These are phyloP conservation scores for Carpinus fangiana DNA, from an alignment of 306 rosid species.

Conservation along the genomic window DNA sequence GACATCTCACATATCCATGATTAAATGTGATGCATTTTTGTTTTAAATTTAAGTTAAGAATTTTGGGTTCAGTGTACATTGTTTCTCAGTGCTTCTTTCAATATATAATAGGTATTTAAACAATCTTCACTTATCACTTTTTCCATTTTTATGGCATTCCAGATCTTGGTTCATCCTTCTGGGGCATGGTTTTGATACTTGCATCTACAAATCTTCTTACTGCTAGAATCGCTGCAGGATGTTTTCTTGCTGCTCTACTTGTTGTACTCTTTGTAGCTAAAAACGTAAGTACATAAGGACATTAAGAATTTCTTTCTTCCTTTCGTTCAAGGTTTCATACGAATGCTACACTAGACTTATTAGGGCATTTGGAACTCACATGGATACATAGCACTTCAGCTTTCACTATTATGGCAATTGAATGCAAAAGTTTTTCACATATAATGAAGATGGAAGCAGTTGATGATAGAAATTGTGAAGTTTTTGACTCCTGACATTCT, in stretches of 20 bases:
- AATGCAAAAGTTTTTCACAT: not conserved
- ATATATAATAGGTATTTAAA: not conserved
- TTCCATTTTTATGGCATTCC: slow-evolving; percentile 15
- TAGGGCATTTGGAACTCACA: not conserved
- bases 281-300: slow-evolving; percentile 45
- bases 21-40: not conserved
- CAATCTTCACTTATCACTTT: slow-evolving; percentile 3
- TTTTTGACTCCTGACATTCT: not conserved
- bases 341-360: not conserved
- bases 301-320: not conserved
- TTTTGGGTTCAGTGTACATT: not conserved
- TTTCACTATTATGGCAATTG: not conserved
- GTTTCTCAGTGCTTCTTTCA: slow-evolving; percentile 1
- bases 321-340: not conserved
- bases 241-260: slow-evolving; percentile 57
- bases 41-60: not conserved
- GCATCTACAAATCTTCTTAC: slow-evolving; percentile 67
- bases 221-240: slow-evolving; percentile 67
- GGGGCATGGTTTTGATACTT: slow-evolving; percentile 73
- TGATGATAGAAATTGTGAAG: not conserved
- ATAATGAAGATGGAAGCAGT: not conserved
- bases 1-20: not conserved
- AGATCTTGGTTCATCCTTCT: slow-evolving; percentile 75
- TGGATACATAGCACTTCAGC: not conserved
- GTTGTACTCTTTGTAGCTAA: slow-evolving; percentile 55